phyloP scores from a whole-genome alignment of 306 rosid genomes.

The Rosa lucieae region DNA sequence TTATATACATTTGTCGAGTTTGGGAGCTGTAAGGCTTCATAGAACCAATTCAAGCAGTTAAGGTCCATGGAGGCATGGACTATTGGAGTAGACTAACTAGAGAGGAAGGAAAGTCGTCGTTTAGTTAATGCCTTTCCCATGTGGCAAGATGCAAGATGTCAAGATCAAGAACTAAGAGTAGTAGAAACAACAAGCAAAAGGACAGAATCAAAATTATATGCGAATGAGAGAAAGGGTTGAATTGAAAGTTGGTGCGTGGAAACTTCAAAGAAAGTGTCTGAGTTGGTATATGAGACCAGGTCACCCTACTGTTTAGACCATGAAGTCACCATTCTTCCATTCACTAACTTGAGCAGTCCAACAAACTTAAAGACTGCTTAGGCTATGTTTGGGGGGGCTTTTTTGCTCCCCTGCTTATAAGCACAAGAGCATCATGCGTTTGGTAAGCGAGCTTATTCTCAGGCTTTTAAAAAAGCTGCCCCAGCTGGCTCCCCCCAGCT shows the following conservation, averaged over 20 bases:
- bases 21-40: too few relatives aligned
- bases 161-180: not conserved
- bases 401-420: too few relatives aligned
- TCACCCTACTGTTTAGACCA: too few relatives aligned
- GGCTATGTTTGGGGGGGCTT: too few relatives aligned
- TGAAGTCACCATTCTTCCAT: not conserved
- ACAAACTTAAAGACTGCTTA: too few relatives aligned
- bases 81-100: too few relatives aligned
- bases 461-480: too few relatives aligned
- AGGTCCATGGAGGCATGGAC: not conserved
- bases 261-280: not conserved
- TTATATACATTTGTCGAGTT: too few relatives aligned
- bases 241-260: not conserved
- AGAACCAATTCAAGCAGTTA: not conserved
- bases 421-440: too few relatives aligned
- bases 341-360: not conserved
- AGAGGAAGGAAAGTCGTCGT: not conserved
- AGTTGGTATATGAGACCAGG: not conserved
- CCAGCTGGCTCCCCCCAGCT: too few relatives aligned
- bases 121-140: not conserved
- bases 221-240: not conserved
- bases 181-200: not conserved
- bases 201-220: not conserved
- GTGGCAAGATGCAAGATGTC: not conserved
- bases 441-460: too few relatives aligned